Evolutionary conservation across 164 flowering plant species (phyloP).

Genomic region (Nelumbo lutea): DNA sequence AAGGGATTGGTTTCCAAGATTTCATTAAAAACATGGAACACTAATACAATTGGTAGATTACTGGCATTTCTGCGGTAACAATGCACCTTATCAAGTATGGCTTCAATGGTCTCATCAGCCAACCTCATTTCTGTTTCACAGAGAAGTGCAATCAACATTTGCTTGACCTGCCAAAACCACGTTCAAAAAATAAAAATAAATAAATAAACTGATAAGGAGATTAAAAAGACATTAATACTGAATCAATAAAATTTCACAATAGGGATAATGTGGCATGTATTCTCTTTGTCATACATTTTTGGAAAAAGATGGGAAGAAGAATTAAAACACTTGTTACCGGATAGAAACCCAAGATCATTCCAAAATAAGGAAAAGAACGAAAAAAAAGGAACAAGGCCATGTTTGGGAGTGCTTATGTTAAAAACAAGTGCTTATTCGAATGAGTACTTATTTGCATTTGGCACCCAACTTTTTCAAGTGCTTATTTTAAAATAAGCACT

Average conservation of each 20-base stretch:
- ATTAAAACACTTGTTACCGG: no score
- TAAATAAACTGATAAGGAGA: neutral
- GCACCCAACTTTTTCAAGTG: no score
- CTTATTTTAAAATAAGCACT: no score
- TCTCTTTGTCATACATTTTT: no score
- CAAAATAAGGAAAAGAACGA: no score
- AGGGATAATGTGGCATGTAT: neutral
- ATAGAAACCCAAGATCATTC: no score
- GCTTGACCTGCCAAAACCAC: slow-evolving; percentile 77
- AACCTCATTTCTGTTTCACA: slow-evolving; percentile 91
- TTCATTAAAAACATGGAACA: neutral
- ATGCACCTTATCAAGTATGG: slow-evolving; percentile 82
- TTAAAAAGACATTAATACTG: neutral
- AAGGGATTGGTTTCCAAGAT: neutral
- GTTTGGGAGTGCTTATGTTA: no score
- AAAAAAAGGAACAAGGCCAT: no score
- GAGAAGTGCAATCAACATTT: slow-evolving; percentile 93
- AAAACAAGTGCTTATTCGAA: no score
- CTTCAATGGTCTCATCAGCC: slow-evolving; percentile 87
- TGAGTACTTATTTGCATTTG: no score
- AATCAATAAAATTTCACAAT: neutral
- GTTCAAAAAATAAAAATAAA: slow-evolving; percentile 15
- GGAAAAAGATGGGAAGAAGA: no score
- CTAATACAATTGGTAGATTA: neutral
- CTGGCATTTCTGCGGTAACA: neutral